Base-by-base conservation (phyloP, 2,329 filamentous ascomycete genomes). In the Fusarium agapanthi region DNA sequence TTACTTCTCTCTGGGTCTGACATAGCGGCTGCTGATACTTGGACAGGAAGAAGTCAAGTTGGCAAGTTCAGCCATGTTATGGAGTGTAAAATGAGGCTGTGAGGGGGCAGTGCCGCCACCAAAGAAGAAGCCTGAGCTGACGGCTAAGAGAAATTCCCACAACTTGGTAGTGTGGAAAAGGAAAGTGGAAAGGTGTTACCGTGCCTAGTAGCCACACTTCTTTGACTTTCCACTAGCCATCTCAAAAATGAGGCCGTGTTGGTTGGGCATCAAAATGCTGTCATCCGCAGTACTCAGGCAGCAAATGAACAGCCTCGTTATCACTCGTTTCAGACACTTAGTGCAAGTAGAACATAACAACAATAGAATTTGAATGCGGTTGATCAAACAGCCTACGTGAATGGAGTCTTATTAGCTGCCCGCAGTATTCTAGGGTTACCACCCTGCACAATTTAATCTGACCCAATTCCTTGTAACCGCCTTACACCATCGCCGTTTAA, bases 1-100 rank as follows among this genome's bases (percentile, higher is more conserved):
- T 51, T 16, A 0, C 30, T 35, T 26, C 7, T 10, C 6, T 5
- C n/a, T 6, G 3, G 15, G 0, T 5, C 8, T 4, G 11, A 51
- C 32, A 51, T 35, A 12, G n/a, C 0, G 20, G 4, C n/a, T 10
- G 5, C 5, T 20, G 47, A 26, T 43, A 22, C 11, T 22, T 10
- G 22, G 13, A 22, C 14, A n/a, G 20, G 26, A 10, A 13, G 30
- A 30, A 7, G 9, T 10, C 6, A 6, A 24, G 8, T 50, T 35
- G 11, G 12, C 6, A 5, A n/a, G n/a, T 12, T 7, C 5, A n/a
- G n/a, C 7, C 3, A 20, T 28, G 4, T 28, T 37, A 28, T 53
- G 4, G 6, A 45, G 18, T 14, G 18, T 15, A 7, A 37, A 3
- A 26, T 22, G 14, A 37, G 50, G 24, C 13, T n/a, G 14, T 38